Base-by-base conservation (phyloP, 1,139 yeast genomes). In the Geotrichum restrictum region DNA sequence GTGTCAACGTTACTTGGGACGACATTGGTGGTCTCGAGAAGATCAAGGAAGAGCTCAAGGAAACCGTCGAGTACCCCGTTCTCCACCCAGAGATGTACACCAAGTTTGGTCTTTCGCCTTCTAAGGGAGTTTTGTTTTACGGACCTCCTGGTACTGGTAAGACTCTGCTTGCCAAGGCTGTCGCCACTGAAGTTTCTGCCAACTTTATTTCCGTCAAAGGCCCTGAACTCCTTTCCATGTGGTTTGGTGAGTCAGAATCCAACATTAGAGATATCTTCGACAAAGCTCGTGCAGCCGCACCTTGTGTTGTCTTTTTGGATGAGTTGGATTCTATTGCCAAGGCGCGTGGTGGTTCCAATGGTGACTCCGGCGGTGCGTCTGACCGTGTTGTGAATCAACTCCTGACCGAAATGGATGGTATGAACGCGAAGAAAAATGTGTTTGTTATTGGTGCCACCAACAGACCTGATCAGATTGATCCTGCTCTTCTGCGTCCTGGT, bases 71-170 rank as follows among this genome's bases (percentile, higher is more conserved):
- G 75, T 93, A 93, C 71, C 99, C 99, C 36, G 98, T 93, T 52
- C 79, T 91, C 69, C 98, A 93, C 72, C 98, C 99, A 70, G 98
- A 93, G 68, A 96, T 91, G 79, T 93, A 89, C 75, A 88, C 94
- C 74, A 93, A 93, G 76, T 91, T 93, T 69, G 98, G 98, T 59
- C 81, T 93, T 72, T 85, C 98, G 18, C 98, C 98, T 53, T 83
- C 98, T 51, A 91, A 91, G 76, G 99, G 99, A 76, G 98, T 93
- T 61, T 78, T 94, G 69, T 93, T 94, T 78, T 93, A 87, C 72
- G 99, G 99, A 64, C 98, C 98, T 54, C 98, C 98, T 57, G 98
- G 98, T 84, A 91, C 98, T 60, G 98, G 98, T 88, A 91, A 91
- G 74, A 91, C 98, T 5, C 77, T 93, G 66, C 79, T 93, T 64